These are phyloP conservation scores for Clonostachys chloroleuca DNA, from an alignment of 2,329 filamentous ascomycete species.

Conservation along the genomic window DNA sequence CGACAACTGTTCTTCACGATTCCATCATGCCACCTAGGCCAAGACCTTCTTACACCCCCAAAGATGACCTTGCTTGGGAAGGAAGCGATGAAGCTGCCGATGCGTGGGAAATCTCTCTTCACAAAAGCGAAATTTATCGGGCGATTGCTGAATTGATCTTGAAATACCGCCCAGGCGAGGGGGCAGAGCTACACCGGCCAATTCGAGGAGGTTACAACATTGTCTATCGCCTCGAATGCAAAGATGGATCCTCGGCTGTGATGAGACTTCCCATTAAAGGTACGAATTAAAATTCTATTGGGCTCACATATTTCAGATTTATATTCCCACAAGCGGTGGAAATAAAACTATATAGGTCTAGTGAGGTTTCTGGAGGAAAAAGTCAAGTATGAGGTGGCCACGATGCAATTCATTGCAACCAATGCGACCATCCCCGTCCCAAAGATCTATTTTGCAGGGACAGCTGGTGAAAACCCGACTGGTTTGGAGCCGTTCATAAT, in stretches of 20 bases:
- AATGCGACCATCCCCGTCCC: constrained; percentile 27
- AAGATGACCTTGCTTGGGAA: constrained; percentile 20
- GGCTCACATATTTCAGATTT: background rate
- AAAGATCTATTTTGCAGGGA: constrained; percentile 20
- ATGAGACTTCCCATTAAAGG: constrained; percentile 20
- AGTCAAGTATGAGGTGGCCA: constrained; percentile 23
- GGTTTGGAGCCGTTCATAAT: constrained; percentile 29
- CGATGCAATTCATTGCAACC: constrained; percentile 20
- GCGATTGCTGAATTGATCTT: constrained; percentile 12
- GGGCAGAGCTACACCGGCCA: constrained; percentile 11
- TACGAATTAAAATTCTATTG: background rate
- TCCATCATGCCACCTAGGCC: constrained; percentile 12
- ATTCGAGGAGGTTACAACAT: constrained; percentile 21
- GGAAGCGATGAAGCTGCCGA: constrained; percentile 14
- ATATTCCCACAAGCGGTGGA: background rate
- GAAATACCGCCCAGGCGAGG: constrained; percentile 14
- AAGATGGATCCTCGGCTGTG: constrained; percentile 19
- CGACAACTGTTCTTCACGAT: no score
- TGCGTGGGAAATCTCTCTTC: constrained; percentile 13
- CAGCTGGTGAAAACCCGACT: constrained; percentile 19
- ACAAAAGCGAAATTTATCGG: constrained; percentile 8
- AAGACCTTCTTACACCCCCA: constrained; percentile 11
- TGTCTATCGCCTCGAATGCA: constrained; percentile 21
- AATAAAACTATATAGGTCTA: constrained; percentile 4
- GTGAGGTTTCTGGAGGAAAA: constrained; percentile 26